Evolutionary conservation across 176 grass and related monocot species (phyloP).

Genomic region (Ampelocalamus luodianensis): DNA sequence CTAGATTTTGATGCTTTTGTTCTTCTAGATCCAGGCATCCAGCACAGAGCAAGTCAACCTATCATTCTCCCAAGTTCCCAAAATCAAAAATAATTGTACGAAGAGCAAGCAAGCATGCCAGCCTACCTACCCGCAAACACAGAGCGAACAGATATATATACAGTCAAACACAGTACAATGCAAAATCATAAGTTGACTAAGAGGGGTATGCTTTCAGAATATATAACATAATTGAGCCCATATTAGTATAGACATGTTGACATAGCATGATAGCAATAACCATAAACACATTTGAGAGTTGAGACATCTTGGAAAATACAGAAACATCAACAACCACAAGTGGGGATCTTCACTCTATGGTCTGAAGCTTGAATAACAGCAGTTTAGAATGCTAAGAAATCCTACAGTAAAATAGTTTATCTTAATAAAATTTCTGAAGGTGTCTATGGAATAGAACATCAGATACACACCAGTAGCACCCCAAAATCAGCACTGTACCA

Average conservation of each 20-base stretch:
- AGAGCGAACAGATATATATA: no score
- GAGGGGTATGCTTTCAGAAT: background rate
- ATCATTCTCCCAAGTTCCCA: background rate
- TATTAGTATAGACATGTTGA: background rate
- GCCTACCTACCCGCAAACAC: no score
- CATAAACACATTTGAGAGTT: background rate
- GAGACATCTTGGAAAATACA: background rate
- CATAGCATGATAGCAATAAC: background rate
- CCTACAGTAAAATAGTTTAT: background rate
- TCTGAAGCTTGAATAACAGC: background rate
- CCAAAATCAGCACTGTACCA: slow-evolving; percentile 2
- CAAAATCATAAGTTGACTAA: background rate
- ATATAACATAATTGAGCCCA: background rate
- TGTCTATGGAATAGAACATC: background rate
- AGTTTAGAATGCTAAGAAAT: background rate
- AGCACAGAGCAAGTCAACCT: background rate
- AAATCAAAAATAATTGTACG: background rate
- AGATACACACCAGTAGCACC: background rate
- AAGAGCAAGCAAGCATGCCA: no score
- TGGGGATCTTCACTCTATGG: background rate
- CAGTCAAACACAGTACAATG: background rate
- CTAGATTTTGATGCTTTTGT: background rate
- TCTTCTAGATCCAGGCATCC: background rate
- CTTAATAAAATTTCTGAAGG: background rate
- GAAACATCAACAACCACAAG: background rate